phyloP scores from a whole-genome alignment of 1,284 basidiomycete species.

The Puccinia triticina region DNA sequence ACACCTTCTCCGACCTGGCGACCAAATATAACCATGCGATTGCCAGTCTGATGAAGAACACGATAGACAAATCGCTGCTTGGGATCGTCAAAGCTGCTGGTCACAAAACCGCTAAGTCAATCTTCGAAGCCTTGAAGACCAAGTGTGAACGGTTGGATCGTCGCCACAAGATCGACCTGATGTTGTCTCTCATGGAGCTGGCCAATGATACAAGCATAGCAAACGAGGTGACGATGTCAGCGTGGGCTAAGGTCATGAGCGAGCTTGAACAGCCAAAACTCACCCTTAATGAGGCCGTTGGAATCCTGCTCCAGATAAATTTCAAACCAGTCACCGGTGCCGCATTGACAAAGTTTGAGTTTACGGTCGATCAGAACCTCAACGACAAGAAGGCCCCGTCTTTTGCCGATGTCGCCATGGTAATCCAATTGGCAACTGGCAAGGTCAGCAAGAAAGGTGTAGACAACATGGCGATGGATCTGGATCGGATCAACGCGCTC shows the following conservation, averaged over 20 bases:
- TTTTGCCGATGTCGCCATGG: not conserved
- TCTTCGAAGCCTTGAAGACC: too few relatives aligned
- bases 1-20: too few relatives aligned
- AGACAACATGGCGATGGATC: too few relatives aligned
- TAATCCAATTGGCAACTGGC: not conserved
- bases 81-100: too few relatives aligned
- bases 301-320: too few relatives aligned
- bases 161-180: not conserved
- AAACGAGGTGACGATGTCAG: not conserved
- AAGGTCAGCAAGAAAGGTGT: not conserved
- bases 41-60: too few relatives aligned
- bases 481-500: not conserved
- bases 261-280: not conserved
- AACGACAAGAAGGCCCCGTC: not conserved
- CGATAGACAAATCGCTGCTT: too few relatives aligned
- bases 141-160: not conserved
- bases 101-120: too few relatives aligned
- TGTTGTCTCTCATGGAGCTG: too few relatives aligned
- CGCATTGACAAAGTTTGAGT: not conserved
- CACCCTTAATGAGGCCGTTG: not conserved
- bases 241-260: not conserved
- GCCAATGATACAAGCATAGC: not conserved
- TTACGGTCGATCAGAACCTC: not conserved
- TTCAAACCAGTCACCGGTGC: too few relatives aligned
- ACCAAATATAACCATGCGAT: too few relatives aligned